A percentile compares a stretch with the other conserved stretches of the same genome.
Evolutionary conservation across 139 green algal genomes (phyloP).

Genomic region (Eudorina sp.): DNA sequence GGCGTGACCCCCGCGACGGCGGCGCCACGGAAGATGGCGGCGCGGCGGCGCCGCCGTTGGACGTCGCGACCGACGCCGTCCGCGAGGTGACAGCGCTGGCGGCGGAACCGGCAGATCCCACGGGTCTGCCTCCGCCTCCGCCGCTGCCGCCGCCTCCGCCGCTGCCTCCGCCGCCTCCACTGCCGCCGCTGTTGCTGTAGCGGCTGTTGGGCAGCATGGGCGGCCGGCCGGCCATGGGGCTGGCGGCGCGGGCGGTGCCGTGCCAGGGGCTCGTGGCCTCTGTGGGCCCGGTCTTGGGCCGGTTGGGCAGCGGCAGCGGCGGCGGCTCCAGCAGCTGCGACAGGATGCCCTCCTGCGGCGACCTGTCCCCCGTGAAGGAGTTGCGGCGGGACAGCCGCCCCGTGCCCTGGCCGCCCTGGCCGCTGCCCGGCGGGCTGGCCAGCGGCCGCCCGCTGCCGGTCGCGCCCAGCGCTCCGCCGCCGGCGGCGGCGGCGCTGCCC

Average conservation of each 20-base stretch:
- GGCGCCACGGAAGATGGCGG: no score
- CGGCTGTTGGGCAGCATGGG: constrained; percentile 20
- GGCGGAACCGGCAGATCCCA: no score
- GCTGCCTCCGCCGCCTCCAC: no score
- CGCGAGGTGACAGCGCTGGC: not conserved
- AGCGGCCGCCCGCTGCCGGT: not conserved
- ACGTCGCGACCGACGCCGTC: not conserved
- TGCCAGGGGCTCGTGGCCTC: not conserved
- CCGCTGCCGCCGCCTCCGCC: no score
- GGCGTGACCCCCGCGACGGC: no score
- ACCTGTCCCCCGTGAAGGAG: constrained; percentile 15
- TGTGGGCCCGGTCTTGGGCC: not conserved
- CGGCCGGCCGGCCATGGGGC: not conserved
- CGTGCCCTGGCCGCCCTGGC: not conserved
- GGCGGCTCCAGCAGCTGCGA: not conserved
- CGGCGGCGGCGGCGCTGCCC: no score
- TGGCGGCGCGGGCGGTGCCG: not conserved
- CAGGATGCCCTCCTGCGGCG: constrained; percentile 7
- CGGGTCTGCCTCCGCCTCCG: no score
- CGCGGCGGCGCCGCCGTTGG: no score
- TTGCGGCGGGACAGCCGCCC: not conserved
- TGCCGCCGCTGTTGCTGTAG: constrained; percentile 21
- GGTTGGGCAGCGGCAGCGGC: no score
- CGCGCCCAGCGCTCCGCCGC: no score
- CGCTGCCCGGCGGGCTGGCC: not conserved